These are phyloP conservation scores for Rhododendron mucronatum DNA, from an alignment of 148 eudicot species.

Conservation along the genomic window DNA sequence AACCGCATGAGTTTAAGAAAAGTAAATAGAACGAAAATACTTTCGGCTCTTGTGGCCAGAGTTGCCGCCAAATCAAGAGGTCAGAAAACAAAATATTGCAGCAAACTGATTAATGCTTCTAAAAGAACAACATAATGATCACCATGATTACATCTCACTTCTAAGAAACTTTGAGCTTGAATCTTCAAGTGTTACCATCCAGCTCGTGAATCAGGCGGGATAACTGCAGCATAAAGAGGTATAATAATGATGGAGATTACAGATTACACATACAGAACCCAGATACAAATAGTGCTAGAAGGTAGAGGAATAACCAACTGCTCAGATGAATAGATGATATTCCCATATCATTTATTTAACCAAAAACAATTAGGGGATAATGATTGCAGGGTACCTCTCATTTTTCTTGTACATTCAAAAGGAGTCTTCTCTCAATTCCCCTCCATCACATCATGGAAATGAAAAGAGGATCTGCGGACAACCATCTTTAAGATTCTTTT, in stretches of 20 bases:
- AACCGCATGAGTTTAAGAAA: constrained; percentile 15
- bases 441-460: neutral
- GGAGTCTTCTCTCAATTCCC: neutral
- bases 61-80: constrained; percentile 11
- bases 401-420: neutral
- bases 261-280: neutral
- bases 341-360: neutral
- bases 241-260: neutral
- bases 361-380: neutral
- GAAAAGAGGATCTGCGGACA: constrained; percentile 2
- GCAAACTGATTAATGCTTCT: constrained; percentile 13
- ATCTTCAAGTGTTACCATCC: neutral
- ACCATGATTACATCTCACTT: constrained; percentile 13
- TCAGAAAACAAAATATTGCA: constrained; percentile 13
- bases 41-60: constrained; percentile 8
- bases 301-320: neutral
- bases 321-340: neutral
- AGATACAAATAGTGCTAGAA: neutral
- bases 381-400: neutral
- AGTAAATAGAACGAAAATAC: constrained; percentile 9
- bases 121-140: neutral
- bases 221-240: neutral
- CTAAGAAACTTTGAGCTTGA: constrained; percentile 2
- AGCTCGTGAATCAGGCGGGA: neutral
- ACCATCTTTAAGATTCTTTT: neutral